Evolutionary conservation across 208 protist species (phyloP), one percentile per base, ranked within the genome.

Genomic region (Trypanosoma mega): DNA sequence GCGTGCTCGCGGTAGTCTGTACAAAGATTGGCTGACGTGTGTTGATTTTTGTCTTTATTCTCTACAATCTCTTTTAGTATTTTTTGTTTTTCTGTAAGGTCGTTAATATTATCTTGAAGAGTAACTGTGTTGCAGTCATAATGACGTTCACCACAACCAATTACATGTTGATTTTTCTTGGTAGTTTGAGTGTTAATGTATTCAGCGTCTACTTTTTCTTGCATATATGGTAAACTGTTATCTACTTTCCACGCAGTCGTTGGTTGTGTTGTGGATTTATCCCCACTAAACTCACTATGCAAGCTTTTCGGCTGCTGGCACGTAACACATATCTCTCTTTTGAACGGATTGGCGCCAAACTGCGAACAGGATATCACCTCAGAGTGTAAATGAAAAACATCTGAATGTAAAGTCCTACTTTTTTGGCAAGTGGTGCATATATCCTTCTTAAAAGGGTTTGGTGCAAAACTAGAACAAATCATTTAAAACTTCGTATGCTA

Each of bases 391-490:
- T 14, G 14, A 48, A 48, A 49, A 16, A 48, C 41, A 24, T 49
- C 39, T 45, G 54, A 14, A 36, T 60, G 41, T 7, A 48, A 11
- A 12, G 12, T 0, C 4, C 21, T 60, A 36, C 37, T 49, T 27
- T 60, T 48, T 49, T 49, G 54, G 41, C 54, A 48, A 0, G 43
- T 49, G 20, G 46, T 60, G 30, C 41, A 47, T 48, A 60, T 47
- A 48, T 49, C 36, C n/a, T 49, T 49, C 39, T 60, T 60, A 29
- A 60, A 60, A 8, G 41, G 41, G 49, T 60, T 49, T 18, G 54
- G 54, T 20, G 11, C 9, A 60, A 60, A 60, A 1, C 49, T 20
- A 12, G 3, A 2, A 33, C 39, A 60, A 23, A 49, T n/a, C 54
- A 48, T 60, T 49, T 43, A 9, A 43, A 56, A 56, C 37, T 24